Evolutionary conservation across 192 early-diverging fungal species (phyloP), one percentile per base, ranked within the genome.

Genomic region (Coemansia sp.): DNA sequence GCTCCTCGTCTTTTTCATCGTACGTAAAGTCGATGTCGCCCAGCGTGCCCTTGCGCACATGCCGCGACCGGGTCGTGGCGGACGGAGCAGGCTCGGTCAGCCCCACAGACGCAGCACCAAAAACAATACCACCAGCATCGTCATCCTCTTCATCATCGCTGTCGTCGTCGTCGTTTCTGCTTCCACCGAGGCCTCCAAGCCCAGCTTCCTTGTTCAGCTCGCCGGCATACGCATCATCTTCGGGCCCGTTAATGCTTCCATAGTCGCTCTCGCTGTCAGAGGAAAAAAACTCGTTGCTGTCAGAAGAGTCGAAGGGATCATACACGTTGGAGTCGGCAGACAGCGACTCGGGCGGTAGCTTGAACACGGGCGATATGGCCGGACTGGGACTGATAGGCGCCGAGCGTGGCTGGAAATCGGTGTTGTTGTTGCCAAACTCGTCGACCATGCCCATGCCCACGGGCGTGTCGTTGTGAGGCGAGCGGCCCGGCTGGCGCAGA

Each of bases 1-100:
- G 83, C 75, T 96, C 93, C 68, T 93, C 81, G 11, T 73, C 76
- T 71, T 85, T 71, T 17, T 84, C 82, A 81, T 35, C 73, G 68
- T 80, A 86, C 67, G 68, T 67, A 78, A 67, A 73, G 66, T 65
- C 58, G 48, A 73, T 84, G 61, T 65, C 79, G 39, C 68, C 69
- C 51, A 72, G 81, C 64, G 67, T 78, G 48, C 65, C 74, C 65
- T 74, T 69, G 59, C 68, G 72, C 67, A 18, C 52, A 55, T 75
- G 76, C 8, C 65, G 74, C 32, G 66, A 66, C 35, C 52, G 67
- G 5, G 55, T 57, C 32, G 32, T 43, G 8, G 36, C 53, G 8
- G 64, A 65, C 73, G 53, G 36, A 51, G 20, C 11, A 15, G 65
- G 52, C 58, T 74, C 37, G 34, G 45, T 33, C 61, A 64, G 14